A percentile compares a stretch with the other conserved stretches of the same genome.
Conservation (phyloP, 805 yeast genomes). For the Vanderwaltozyma polyspora region DNA sequence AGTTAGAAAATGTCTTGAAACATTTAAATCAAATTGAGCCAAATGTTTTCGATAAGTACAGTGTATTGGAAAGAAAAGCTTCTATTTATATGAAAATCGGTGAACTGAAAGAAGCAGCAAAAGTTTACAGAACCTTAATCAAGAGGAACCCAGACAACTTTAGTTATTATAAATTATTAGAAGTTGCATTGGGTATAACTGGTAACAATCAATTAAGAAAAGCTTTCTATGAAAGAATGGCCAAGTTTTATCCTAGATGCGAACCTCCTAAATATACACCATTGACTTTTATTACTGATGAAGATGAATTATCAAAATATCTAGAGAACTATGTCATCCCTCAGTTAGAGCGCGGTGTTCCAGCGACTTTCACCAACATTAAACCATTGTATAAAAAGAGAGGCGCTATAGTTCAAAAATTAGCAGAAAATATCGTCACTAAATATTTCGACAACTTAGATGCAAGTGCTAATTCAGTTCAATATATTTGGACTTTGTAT, state of each 20-base stretch:
- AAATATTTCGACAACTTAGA: constrained; percentile 33
- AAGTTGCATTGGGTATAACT: constrained; percentile 44
- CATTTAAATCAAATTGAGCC: constrained; percentile 44
- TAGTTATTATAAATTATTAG: constrained; percentile 55
- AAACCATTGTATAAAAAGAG: constrained; percentile 61
- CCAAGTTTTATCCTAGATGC: constrained; percentile 64
- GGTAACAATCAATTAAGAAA: constrained; percentile 39
- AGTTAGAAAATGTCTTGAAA: constrained; percentile 48
- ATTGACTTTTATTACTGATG: constrained; percentile 54
- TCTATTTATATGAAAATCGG: constrained; percentile 49
- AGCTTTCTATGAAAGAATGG: constrained; percentile 53
- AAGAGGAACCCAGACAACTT: constrained; percentile 79
- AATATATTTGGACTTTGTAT: constrained; percentile 54
- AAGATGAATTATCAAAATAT: constrained; percentile 31
- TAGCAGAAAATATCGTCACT: constrained; percentile 43
- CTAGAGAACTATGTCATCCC: constrained; percentile 44
- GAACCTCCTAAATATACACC: constrained; percentile 77
- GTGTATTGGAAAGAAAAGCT: constrained; percentile 58
- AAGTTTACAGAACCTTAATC: constrained; percentile 54
- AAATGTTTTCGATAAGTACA: constrained; percentile 45
- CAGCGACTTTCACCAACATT: constrained; percentile 77
- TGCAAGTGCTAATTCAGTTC: constrained; percentile 25
- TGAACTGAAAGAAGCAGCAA: constrained; percentile 50
- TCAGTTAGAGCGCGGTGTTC: constrained; percentile 72
- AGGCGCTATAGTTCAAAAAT: constrained; percentile 24